These are phyloP conservation scores for Pythium monospermum DNA, from an alignment of 352 stramenopile genomes.

Conservation along the genomic window DNA sequence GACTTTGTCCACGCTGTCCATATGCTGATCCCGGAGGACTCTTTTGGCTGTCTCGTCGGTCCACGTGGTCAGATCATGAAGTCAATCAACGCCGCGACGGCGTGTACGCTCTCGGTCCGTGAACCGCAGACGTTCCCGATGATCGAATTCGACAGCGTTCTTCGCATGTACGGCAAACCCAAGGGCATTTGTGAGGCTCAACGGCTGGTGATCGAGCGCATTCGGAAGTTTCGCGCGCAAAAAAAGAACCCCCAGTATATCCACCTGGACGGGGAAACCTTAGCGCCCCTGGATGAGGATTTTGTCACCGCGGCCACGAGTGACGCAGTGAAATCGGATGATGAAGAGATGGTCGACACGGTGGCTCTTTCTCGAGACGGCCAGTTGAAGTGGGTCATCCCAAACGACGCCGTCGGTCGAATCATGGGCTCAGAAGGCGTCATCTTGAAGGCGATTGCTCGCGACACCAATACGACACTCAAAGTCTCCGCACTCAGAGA, in stretches of 20 bases:
- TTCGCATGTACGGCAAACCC: slow-evolving; percentile 53
- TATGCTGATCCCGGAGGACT: slow-evolving; percentile 56
- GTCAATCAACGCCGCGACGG: slow-evolving; percentile 34
- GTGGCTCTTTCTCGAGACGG: neutral
- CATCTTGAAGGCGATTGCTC: slow-evolving; percentile 41
- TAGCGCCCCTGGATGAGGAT: slow-evolving; percentile 30
- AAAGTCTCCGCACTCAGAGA: slow-evolving; percentile 31
- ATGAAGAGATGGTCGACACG: slow-evolving; percentile 16
- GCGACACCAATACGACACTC: slow-evolving; percentile 37
- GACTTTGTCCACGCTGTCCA: slow-evolving; percentile 53
- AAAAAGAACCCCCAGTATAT: slow-evolving; percentile 55
- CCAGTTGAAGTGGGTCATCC: slow-evolving; percentile 47
- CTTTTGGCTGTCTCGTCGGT: slow-evolving; percentile 46
- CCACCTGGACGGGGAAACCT: slow-evolving; percentile 23
- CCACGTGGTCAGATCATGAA: slow-evolving; percentile 44
- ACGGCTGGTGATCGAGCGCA: slow-evolving; percentile 49
- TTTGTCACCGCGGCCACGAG: slow-evolving; percentile 39
- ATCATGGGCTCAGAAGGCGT: slow-evolving; percentile 53
- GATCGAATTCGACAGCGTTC: slow-evolving; percentile 45
- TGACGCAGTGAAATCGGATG: slow-evolving; percentile 19
- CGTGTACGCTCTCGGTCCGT: slow-evolving; percentile 55
- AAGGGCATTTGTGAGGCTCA: slow-evolving; percentile 59
- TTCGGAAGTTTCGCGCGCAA: slow-evolving; percentile 36
- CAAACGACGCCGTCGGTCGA: slow-evolving; percentile 40
- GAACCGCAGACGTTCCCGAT: slow-evolving; percentile 23